A percentile compares a stretch with the other conserved stretches of the same genome.
These are phyloP conservation scores for Syncephalastrum racemosum DNA, from an alignment of 371 early-diverging fungal species.

Conservation along the genomic window DNA sequence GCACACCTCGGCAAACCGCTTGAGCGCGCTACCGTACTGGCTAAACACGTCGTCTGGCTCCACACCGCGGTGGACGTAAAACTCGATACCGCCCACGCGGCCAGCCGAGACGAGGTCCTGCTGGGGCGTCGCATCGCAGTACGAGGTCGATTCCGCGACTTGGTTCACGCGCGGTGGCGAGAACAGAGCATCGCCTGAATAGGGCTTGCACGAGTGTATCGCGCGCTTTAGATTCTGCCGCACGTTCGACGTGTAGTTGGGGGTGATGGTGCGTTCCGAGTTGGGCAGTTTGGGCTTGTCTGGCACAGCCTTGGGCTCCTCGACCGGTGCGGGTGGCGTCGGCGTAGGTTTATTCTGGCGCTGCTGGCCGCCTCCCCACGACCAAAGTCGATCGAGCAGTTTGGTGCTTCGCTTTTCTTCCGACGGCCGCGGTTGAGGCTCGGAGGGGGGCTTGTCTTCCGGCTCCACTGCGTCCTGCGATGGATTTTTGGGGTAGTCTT, in stretches of 20 bases:
- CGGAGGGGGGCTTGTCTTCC: background rate
- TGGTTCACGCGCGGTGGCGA: slow-evolving; percentile 47
- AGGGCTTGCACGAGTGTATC: slow-evolving; percentile 58
- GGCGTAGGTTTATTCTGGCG: slow-evolving; percentile 1
- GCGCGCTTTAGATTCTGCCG: slow-evolving; percentile 51
- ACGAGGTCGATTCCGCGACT: slow-evolving; percentile 42
- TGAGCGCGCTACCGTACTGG: slow-evolving; percentile 44
- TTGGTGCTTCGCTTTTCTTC: slow-evolving; percentile 3
- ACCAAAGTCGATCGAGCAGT: slow-evolving; percentile 34
- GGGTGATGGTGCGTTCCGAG: slow-evolving; percentile 42
- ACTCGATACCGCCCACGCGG: slow-evolving; percentile 47
- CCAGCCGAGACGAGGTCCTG: slow-evolving; percentile 57
- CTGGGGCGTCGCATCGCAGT: slow-evolving; percentile 58
- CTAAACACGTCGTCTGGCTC: slow-evolving; percentile 42
- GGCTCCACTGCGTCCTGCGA: background rate
- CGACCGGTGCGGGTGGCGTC: slow-evolving; percentile 8
- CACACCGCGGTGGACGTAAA: slow-evolving; percentile 52
- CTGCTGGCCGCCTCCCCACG: slow-evolving; percentile 19
- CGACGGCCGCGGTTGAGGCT: background rate
- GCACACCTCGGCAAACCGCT: slow-evolving; percentile 58
- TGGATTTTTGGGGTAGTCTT: slow-evolving; percentile 53
- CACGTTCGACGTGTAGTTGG: slow-evolving; percentile 51
- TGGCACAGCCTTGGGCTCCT: background rate
- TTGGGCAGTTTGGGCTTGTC: slow-evolving; percentile 36
- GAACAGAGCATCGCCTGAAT: slow-evolving; percentile 40